phyloP scores from a whole-genome alignment of 306 rosid genomes.

The Trichosanthes cucumerina region DNA sequence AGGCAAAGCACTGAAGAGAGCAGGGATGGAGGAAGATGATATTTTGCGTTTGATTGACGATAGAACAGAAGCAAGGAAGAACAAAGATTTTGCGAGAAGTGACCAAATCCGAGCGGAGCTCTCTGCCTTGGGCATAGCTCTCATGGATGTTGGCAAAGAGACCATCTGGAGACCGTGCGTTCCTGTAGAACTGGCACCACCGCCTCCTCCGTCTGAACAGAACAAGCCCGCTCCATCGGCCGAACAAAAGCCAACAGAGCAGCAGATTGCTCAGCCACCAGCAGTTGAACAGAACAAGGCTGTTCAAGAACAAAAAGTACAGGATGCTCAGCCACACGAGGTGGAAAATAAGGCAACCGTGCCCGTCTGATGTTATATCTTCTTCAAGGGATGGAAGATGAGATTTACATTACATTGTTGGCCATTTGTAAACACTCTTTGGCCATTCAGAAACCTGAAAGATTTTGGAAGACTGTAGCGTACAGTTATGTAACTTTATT shows the following conservation, averaged over 20 bases:
- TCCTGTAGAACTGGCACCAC: constrained; percentile 7
- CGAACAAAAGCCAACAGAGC: background rate
- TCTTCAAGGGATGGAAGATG: background rate
- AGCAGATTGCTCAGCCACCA: background rate
- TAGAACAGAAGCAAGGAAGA: constrained; percentile 65
- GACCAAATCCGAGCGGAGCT: constrained; percentile 66
- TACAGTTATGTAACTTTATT: background rate
- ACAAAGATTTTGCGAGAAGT: constrained; percentile 59
- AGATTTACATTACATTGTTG: background rate
- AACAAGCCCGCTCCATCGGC: background rate
- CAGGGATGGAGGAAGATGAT: constrained; percentile 57
- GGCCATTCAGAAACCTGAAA: background rate
- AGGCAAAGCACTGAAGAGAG: constrained; percentile 66
- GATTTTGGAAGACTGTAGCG: background rate
- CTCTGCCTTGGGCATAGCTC: constrained; percentile 64
- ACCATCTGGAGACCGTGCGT: constrained; percentile 15
- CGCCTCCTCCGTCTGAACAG: background rate
- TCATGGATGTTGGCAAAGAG: constrained; percentile 82
- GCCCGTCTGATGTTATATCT: background rate
- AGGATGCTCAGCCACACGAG: background rate
- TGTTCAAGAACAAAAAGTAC: background rate
- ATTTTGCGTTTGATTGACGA: constrained; percentile 50
- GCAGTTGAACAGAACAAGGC: background rate
- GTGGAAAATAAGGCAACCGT: background rate
- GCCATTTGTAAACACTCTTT: background rate